Percentiles rank a stretch among this genome's conserved stretches.
Conservation (phyloP, 805 yeast genomes). For the Candida nemodendra region DNA sequence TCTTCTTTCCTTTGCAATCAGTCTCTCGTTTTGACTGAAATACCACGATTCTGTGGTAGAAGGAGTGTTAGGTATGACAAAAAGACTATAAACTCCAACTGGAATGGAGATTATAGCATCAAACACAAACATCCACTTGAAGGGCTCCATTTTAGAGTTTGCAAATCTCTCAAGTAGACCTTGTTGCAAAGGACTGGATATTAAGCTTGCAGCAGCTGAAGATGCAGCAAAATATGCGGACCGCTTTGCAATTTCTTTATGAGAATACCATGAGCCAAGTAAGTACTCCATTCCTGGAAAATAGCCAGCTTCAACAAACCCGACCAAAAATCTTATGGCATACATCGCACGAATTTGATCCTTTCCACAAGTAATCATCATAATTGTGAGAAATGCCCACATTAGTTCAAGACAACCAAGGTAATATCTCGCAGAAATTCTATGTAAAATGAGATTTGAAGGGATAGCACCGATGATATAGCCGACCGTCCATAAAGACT, state of each 20-base stretch:
- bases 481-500: slow-evolving; percentile 49
- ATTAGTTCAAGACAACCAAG: slow-evolving; percentile 43
- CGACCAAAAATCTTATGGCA: slow-evolving; percentile 38
- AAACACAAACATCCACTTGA: slow-evolving; percentile 46
- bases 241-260: slow-evolving; percentile 35
- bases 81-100: slow-evolving; percentile 41
- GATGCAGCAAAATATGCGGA: slow-evolving; percentile 35
- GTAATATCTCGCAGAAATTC: slow-evolving; percentile 42
- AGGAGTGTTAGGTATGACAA: slow-evolving; percentile 47
- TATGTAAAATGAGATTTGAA: slow-evolving; percentile 41
- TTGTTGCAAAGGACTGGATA: slow-evolving; percentile 39
- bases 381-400: slow-evolving; percentile 44
- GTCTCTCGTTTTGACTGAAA: slow-evolving; percentile 38
- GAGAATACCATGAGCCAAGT: slow-evolving; percentile 36
- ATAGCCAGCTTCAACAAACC: slow-evolving; percentile 46
- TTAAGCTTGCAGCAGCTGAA: slow-evolving; percentile 35
- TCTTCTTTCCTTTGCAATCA: slow-evolving; percentile 45
- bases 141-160: slow-evolving; percentile 30
- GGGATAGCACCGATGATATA: slow-evolving; percentile 51
- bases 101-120: slow-evolving; percentile 40
- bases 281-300: slow-evolving; percentile 49
- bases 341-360: slow-evolving; percentile 27
- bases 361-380: slow-evolving; percentile 34
- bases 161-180: slow-evolving; percentile 25
- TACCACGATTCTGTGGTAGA: slow-evolving; percentile 39